Conservation (phyloP, 2,329 filamentous ascomycete genomes). For the Fusarium aywerte region DNA sequence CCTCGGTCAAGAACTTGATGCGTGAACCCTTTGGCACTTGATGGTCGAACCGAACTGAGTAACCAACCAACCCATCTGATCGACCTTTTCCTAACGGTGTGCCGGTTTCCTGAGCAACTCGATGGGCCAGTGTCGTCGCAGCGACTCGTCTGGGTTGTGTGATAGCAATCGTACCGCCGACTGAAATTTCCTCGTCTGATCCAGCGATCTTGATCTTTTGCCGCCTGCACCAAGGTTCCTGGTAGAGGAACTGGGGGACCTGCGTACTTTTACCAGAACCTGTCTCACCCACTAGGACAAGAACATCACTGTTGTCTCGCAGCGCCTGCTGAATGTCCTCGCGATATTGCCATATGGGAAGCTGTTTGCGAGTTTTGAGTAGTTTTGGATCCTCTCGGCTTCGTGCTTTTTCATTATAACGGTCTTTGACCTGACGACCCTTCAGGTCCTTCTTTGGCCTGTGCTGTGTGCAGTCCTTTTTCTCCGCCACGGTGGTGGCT, state of each 20-base stretch:
- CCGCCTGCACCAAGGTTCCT: constrained; percentile 80
- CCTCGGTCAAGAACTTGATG: constrained; percentile 95
- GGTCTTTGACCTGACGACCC: constrained; percentile 13
- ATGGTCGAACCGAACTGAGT: constrained; percentile 94
- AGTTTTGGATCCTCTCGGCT: constrained; percentile 48
- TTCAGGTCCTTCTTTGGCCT: constrained; percentile 15
- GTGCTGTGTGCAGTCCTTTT: not conserved
- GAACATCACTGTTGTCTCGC: constrained; percentile 71
- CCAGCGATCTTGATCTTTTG: constrained; percentile 62
- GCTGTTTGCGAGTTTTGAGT: constrained; percentile 66
- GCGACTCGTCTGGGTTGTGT: constrained; percentile 95
- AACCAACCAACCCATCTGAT: constrained; percentile 74
- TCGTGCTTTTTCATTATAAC: constrained; percentile 26
- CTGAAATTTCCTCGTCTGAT: constrained; percentile 57
- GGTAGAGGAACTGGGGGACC: constrained; percentile 87
- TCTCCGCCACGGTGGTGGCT: not conserved
- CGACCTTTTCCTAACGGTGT: constrained; percentile 60
- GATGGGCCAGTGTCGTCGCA: constrained; percentile 87
- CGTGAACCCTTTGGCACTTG: constrained; percentile 81
- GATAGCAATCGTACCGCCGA: constrained; percentile 87
- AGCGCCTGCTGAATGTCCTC: constrained; percentile 75
- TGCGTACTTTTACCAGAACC: constrained; percentile 98
- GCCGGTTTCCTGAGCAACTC: constrained; percentile 82
- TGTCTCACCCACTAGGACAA: constrained; percentile 91
- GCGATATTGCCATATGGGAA: constrained; percentile 84